A percentile compares a stretch with the other conserved stretches of the same genome.
These are phyloP conservation scores for Nicotiana tabacum DNA, from an alignment of 257 asterid genomes.

Conservation along the genomic window DNA sequence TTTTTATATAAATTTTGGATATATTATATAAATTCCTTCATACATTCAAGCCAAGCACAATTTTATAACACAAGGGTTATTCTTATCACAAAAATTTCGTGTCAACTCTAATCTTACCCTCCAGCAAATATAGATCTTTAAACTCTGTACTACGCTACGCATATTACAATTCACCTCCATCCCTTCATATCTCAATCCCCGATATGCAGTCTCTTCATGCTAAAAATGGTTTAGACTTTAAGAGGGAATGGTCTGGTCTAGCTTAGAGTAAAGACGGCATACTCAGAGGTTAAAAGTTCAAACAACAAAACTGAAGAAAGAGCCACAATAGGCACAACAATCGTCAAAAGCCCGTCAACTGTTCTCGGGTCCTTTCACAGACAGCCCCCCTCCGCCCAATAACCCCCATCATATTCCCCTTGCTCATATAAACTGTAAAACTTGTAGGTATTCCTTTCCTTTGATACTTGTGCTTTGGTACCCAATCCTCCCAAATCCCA, in stretches of 20 bases:
- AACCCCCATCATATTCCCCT: background rate
- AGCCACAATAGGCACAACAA: background rate
- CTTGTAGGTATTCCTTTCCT: background rate
- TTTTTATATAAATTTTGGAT: background rate
- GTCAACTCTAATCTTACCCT: background rate
- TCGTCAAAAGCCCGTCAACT: background rate
- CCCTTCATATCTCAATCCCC: background rate
- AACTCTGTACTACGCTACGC: background rate
- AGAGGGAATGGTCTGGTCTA: background rate
- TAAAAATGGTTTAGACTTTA: background rate
- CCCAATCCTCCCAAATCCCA: background rate
- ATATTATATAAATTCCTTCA: background rate
- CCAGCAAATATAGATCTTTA: background rate
- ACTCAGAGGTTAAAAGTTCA: background rate
- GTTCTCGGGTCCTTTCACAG: background rate
- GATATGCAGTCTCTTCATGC: background rate
- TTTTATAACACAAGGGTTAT: background rate
- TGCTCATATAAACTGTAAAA: background rate
- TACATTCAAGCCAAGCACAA: background rate
- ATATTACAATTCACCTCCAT: background rate
- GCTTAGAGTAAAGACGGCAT: background rate
- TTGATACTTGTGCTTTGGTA: background rate
- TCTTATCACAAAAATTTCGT: background rate
- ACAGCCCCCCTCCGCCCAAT: background rate
- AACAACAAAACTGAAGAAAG: background rate